These are phyloP conservation scores for Leishmania guyanensis DNA, from an alignment of 208 protist genomes.

Conservation along the genomic window DNA sequence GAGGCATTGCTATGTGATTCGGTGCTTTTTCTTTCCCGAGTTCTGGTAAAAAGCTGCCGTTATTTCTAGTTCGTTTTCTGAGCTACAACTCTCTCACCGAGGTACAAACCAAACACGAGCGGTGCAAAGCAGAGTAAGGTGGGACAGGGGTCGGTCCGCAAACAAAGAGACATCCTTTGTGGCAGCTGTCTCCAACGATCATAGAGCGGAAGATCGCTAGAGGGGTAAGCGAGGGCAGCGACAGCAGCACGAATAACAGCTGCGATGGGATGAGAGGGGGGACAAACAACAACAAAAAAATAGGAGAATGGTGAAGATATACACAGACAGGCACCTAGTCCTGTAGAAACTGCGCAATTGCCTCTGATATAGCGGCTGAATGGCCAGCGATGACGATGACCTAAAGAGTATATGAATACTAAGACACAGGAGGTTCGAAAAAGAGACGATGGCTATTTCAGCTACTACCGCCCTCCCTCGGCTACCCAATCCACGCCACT, in stretches of 20 bases:
- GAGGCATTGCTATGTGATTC: not conserved
- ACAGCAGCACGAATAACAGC: not conserved
- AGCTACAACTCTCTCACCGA: not conserved
- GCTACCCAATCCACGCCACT: not conserved
- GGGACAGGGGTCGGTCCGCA: not conserved
- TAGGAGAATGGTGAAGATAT: not conserved
- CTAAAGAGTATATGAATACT: too few species aligned
- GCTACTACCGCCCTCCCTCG: not conserved
- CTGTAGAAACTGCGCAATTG: not conserved
- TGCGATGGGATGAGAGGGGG: not conserved
- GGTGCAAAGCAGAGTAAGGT: not conserved
- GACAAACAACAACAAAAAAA: not conserved
- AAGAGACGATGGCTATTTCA: not conserved
- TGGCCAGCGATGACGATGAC: not conserved
- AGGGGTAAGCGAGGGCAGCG: not conserved
- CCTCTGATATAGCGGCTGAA: not conserved
- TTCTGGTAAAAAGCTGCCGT: not conserved
- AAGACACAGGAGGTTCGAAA: not conserved
- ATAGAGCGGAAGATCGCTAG: not conserved
- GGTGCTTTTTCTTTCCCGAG: not conserved
- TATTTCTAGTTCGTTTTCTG: not conserved
- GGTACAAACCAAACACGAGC: not conserved
- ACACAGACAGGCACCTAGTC: not conserved
- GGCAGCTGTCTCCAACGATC: not conserved
- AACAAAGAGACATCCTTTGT: not conserved